Base-by-base conservation (phyloP, 2,329 filamentous ascomycete genomes). In the Colletotrichum theobromicola region DNA sequence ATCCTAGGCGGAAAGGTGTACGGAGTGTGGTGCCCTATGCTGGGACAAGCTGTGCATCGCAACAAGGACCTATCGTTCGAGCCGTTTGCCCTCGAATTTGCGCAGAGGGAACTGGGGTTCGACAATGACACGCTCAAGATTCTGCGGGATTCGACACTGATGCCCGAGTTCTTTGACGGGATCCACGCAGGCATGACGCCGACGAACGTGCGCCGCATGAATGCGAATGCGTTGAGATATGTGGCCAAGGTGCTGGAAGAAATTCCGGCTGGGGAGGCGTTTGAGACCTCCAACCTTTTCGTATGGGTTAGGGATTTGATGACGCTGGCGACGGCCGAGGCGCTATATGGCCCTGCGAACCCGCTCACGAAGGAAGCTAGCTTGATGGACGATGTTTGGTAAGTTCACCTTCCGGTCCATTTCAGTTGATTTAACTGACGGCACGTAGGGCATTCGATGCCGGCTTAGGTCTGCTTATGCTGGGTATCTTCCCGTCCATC, bases 1-100 rank as follows among this genome's bases (percentile, higher is more conserved):
- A 85, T 88, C 79, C 79, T 87, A 30, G 83, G 80, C 62, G 78
- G 81, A 46, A 86, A 86, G 67, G 78, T 87, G 26, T 90, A 90
- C 77, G 77, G 85, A n/a, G 82, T 88, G 26, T 85, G 81, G 57
- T 82, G 83, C 7, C 84, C 87, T 2, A 65, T 78, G 1, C 77
- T 89, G 5, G 80, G 85, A 18, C 81, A 83, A 28, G 77, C 82
- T 8, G 82, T 85, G 15, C 82, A 87, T 37, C 84, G 85, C 26
- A 81, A 80, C 24, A 84, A 85, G 50, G 81, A 82, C 26, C 78
- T 88, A 26, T 83, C 82, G 1, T 88, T 88, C 76, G 84, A 86
- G 42, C 83, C 84, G 18, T 74, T 89, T 35, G 80, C 84, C 18
- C 75, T 82, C 3, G 81, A 85, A 7, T 82, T 85, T 4, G 82